Evolutionary conservation across 768 basidiomycete species (phyloP).

Genomic region (Trametes cubensis): DNA sequence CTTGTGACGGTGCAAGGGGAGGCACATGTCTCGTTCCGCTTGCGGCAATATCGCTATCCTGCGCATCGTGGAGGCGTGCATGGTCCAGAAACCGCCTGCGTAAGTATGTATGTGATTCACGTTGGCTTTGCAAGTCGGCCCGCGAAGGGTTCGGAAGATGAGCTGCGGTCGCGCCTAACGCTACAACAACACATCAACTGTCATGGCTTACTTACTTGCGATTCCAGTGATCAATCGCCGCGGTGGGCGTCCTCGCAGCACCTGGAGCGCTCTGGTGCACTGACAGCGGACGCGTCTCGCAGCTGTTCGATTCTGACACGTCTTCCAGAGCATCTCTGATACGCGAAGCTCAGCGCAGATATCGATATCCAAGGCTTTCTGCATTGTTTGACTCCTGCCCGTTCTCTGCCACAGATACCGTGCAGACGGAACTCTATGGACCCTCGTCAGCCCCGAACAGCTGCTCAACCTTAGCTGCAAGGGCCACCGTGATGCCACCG

Average conservation of each 20-base stretch:
- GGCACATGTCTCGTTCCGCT: background rate
- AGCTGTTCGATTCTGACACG: constrained; percentile 1
- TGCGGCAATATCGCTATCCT: background rate
- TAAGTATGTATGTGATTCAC: too few species aligned
- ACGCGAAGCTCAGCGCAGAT: background rate
- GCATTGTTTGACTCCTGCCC: background rate
- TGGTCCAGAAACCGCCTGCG: too few species aligned
- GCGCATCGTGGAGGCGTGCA: too few species aligned
- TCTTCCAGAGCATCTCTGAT: constrained; percentile 8
- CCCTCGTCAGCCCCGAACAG: background rate
- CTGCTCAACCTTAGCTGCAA: background rate
- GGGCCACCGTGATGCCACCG: background rate
- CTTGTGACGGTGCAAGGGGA: background rate
- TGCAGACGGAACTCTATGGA: constrained; percentile 1
- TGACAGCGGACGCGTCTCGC: constrained; percentile 8
- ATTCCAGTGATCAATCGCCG: background rate
- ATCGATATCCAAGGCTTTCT: background rate
- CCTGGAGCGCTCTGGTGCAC: background rate
- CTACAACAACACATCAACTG: background rate
- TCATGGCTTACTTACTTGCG: background rate
- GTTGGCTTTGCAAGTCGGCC: too few species aligned
- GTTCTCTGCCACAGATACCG: background rate
- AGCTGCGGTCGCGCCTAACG: background rate
- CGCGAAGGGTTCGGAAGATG: too few species aligned
- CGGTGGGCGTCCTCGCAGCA: background rate